Evolutionary conservation across 192 early-diverging fungal genomes (phyloP).

Genomic region (Podila minutissima): DNA sequence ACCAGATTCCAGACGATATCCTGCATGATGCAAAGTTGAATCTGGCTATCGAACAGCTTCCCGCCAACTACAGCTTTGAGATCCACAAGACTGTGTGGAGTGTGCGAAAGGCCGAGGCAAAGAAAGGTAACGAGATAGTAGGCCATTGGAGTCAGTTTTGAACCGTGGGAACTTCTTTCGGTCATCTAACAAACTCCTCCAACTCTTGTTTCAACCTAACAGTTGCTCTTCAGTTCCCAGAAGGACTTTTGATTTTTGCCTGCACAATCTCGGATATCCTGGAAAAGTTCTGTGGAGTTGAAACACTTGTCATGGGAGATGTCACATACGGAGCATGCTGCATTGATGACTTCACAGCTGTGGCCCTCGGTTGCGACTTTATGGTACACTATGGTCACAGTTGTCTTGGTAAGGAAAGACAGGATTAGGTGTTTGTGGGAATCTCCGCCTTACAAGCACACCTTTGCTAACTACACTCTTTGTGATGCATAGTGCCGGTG

Average conservation of each 20-base stretch:
- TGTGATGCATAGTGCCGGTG: slow-evolving; percentile 77
- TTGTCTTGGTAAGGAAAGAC: slow-evolving; percentile 74
- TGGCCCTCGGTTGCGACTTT: slow-evolving; percentile 94
- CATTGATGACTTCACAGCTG: slow-evolving; percentile 96
- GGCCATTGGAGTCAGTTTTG: background rate
- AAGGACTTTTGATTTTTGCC: slow-evolving; percentile 95
- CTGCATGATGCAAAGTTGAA: slow-evolving; percentile 83
- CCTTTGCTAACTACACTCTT: background rate
- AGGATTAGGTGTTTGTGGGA: too few species aligned
- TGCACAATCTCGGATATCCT: slow-evolving; percentile 94
- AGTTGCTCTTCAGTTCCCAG: slow-evolving; percentile 97
- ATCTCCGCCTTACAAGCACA: too few species aligned
- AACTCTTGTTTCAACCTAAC: slow-evolving; percentile 10
- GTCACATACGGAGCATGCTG: slow-evolving; percentile 99
- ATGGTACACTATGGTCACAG: slow-evolving; percentile 98
- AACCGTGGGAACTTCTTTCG: background rate
- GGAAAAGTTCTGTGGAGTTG: slow-evolving; percentile 85
- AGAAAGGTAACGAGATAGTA: slow-evolving; percentile 62
- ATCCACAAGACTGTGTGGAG: slow-evolving; percentile 97
- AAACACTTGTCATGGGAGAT: slow-evolving; percentile 97
- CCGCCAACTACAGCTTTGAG: slow-evolving; percentile 99
- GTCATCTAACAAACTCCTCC: background rate
- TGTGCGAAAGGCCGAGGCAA: slow-evolving; percentile 77
- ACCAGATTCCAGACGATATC: slow-evolving; percentile 89
- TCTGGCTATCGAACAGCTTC: slow-evolving; percentile 86